Conservation (phyloP, 306 rosid species). For the Begonia loranthoides region DNA sequence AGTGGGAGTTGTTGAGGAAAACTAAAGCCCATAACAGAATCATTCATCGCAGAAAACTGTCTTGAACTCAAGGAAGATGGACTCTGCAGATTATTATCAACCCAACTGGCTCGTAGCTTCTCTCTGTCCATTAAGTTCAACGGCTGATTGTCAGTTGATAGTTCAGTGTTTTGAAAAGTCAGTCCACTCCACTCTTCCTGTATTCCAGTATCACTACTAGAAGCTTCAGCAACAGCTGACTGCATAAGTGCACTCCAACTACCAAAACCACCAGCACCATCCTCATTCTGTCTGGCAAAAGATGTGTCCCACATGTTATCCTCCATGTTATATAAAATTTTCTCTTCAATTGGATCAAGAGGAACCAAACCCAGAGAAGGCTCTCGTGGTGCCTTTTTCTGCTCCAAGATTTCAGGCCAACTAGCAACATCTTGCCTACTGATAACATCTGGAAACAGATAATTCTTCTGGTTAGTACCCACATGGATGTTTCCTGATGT, state of each 20-base stretch:
- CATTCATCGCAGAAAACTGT: conserved; percentile 23
- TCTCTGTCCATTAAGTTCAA: conserved; percentile 32
- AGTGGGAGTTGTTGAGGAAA: conserved; percentile 32
- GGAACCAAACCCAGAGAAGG: conserved; percentile 30
- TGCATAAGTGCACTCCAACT: conserved; percentile 62
- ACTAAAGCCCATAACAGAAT: conserved; percentile 27
- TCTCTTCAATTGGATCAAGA: conserved; percentile 48
- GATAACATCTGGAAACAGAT: conserved; percentile 15
- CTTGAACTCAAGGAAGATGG: conserved; percentile 34
- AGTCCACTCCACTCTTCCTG: conserved; percentile 62
- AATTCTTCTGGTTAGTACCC: conserved; percentile 18
- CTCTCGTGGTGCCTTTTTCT: conserved; percentile 19
- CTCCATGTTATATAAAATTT: conserved; percentile 34
- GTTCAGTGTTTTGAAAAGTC: conserved; percentile 42
- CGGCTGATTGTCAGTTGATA: conserved; percentile 37
- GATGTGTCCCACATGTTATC: conserved; percentile 31
- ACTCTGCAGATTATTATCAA: conserved; percentile 31
- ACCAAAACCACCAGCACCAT: conserved; percentile 26
- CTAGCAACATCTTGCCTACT: conserved; percentile 23
- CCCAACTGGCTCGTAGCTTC: conserved; percentile 35
- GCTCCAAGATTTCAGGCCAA: conserved; percentile 29
- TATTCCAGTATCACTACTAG: conserved; percentile 44
- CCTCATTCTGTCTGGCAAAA: conserved; percentile 18
- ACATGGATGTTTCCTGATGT: conserved; percentile 23
- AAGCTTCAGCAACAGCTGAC: conserved; percentile 58